Conservation (phyloP, 495 filamentous ascomycete species). For the Amorphotheca resinae region DNA sequence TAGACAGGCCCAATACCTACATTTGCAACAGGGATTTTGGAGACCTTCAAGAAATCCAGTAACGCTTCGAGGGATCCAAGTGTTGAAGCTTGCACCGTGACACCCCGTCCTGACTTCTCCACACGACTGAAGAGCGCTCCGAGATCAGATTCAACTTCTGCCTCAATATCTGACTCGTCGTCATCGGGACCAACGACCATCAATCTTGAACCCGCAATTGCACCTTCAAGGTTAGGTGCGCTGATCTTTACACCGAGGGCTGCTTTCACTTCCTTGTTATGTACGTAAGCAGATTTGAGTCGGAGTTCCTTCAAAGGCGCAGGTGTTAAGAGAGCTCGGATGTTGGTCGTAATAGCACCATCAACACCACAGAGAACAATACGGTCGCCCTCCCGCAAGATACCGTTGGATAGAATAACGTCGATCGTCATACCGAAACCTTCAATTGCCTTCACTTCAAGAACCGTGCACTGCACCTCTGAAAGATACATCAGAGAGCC, state of each 20-base stretch:
- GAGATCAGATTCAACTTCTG: constrained; percentile 92
- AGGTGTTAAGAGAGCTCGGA: constrained; percentile 91
- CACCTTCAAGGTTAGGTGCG: constrained; percentile 88
- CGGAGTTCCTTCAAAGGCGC: constrained; percentile 90
- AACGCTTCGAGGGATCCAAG: constrained; percentile 94
- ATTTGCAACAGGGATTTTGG: constrained; percentile 94
- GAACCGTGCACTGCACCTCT: constrained; percentile 92
- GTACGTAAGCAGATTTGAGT: constrained; percentile 85
- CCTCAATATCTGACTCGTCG: constrained; percentile 91
- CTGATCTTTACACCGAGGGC: constrained; percentile 98
- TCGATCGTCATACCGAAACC: constrained; percentile 98
- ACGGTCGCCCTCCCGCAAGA: constrained; percentile 86
- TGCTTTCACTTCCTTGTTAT: constrained; percentile 99
- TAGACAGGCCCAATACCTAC: constrained; percentile 96
- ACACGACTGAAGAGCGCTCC: constrained; percentile 83
- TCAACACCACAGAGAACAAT: constrained; percentile 93
- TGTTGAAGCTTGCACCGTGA: constrained; percentile 94
- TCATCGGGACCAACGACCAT: constrained; percentile 90
- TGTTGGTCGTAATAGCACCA: constrained; percentile 86
- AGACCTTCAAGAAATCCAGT: constrained; percentile 85
- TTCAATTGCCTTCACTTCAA: constrained; percentile 98
- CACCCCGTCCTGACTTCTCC: constrained; percentile 81
- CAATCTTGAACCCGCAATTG: constrained; percentile 92
- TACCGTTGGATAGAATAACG: constrained; percentile 92
- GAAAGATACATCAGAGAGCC: constrained; percentile 96